These are phyloP conservation scores for Alternaria incomplexa DNA, from an alignment of 2,329 filamentous ascomycete species.

Conservation along the genomic window DNA sequence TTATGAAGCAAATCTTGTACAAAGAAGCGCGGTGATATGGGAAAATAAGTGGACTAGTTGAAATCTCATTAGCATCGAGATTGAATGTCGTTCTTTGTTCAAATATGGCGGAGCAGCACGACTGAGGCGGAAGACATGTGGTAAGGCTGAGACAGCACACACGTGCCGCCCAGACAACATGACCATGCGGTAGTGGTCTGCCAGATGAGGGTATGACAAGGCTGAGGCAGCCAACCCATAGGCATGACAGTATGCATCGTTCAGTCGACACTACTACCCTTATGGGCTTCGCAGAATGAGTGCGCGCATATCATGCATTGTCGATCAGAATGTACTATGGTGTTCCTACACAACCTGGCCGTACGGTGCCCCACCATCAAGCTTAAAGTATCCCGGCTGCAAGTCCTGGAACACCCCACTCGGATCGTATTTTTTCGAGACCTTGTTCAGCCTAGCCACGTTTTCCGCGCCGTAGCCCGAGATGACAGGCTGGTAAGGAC, in stretches of 20 bases:
- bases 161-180: neutral
- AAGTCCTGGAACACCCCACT: slow-evolving; percentile 13
- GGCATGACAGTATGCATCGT: neutral
- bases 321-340: neutral
- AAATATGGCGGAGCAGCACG: neutral
- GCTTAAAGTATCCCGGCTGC: slow-evolving; percentile 16
- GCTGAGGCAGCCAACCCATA: neutral
- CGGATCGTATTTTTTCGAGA: slow-evolving; percentile 17
- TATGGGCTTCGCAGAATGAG: neutral
- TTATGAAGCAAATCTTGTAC: too few species aligned
- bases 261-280: neutral
- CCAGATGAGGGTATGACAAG: neutral
- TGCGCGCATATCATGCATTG: neutral
- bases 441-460: slow-evolving; percentile 17
- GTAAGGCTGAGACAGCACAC: neutral
- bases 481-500: slow-evolving; percentile 50
- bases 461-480: slow-evolving; percentile 50
- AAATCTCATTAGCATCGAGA: neutral
- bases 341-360: neutral
- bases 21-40: too few species aligned
- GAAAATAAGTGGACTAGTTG: neutral
- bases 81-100: neutral
- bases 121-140: neutral
- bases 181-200: neutral
- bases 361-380: neutral